A percentile compares a stretch with the other conserved stretches of the same genome.
These are phyloP conservation scores for Ocimum tenuiflorum DNA, from an alignment of 257 asterid species.

Conservation along the genomic window DNA sequence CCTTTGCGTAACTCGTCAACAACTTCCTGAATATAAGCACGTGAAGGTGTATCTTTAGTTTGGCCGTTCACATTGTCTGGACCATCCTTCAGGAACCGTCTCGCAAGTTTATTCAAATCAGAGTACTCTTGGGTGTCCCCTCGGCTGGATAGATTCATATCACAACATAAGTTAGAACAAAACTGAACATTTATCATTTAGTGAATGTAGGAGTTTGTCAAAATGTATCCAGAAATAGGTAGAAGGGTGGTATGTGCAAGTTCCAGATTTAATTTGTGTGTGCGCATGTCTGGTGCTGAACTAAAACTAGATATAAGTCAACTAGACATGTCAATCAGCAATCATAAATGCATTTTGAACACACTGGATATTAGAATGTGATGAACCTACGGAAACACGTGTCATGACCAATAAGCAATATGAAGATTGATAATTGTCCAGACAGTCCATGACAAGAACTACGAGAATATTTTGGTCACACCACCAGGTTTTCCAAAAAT, in stretches of 20 bases:
- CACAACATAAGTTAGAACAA: slow-evolving; percentile 17
- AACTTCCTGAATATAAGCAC: slow-evolving; percentile 83
- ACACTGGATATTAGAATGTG: not conserved
- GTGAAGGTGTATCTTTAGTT: slow-evolving; percentile 57
- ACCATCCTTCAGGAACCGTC: slow-evolving; percentile 72
- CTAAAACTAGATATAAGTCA: not conserved
- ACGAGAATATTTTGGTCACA: slow-evolving; percentile 4
- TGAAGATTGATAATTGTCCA: not conserved
- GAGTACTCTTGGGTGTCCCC: slow-evolving; percentile 97
- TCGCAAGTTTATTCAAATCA: slow-evolving; percentile 83
- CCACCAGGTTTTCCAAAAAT: not conserved
- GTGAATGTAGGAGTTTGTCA: not conserved
- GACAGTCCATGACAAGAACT: not conserved
- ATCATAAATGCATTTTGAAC: slow-evolving; percentile 1
- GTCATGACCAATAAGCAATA: not conserved
- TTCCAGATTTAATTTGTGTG: not conserved
- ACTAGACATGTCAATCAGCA: slow-evolving; percentile 10
- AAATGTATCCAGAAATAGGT: not conserved
- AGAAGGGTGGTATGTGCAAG: not conserved
- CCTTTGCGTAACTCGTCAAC: slow-evolving; percentile 82
- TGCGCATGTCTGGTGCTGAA: not conserved
- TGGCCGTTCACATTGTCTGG: slow-evolving; percentile 44
- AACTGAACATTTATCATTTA: not conserved
- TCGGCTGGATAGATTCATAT: slow-evolving; percentile 54
- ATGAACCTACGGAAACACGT: slow-evolving; percentile 7